Percentiles rank a stretch among this genome's conserved stretches.
Conservation (phyloP, 805 yeast genomes). For the Ogataea parapolymorpha region DNA sequence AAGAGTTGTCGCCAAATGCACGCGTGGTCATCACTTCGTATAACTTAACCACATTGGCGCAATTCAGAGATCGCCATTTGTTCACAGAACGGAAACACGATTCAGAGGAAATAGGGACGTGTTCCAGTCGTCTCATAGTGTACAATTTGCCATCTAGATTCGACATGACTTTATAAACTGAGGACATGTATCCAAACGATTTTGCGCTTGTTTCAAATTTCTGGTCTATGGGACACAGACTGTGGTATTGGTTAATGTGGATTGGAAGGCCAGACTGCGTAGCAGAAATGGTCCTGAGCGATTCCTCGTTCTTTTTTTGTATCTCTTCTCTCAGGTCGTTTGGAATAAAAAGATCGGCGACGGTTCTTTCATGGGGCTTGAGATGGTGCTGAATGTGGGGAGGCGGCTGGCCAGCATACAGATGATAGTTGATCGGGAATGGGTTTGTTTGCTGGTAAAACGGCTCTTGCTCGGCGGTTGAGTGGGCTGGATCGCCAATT, state of each 20-base stretch:
- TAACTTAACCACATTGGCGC: slow-evolving; percentile 61
- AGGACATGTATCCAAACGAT: slow-evolving; percentile 52
- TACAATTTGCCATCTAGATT: slow-evolving; percentile 76
- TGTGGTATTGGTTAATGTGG: slow-evolving; percentile 77
- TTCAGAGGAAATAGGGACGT: slow-evolving; percentile 52
- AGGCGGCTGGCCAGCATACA: slow-evolving; percentile 88
- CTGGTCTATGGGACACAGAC: slow-evolving; percentile 76
- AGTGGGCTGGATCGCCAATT: slow-evolving; percentile 6
- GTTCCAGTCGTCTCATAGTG: slow-evolving; percentile 70
- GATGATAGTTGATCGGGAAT: slow-evolving; percentile 72
- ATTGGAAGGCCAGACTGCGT: slow-evolving; percentile 60
- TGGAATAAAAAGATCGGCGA: slow-evolving; percentile 68
- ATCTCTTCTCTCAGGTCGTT: slow-evolving; percentile 67
- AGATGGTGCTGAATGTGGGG: slow-evolving; percentile 61
- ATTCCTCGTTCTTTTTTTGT: slow-evolving; percentile 73
- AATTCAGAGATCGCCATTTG: slow-evolving; percentile 58
- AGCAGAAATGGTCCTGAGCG: slow-evolving; percentile 56
- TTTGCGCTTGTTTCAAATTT: slow-evolving; percentile 36
- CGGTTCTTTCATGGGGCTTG: slow-evolving; percentile 67
- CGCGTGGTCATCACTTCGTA: slow-evolving; percentile 84
- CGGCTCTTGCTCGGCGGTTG: slow-evolving; percentile 21
- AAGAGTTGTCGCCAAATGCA: slow-evolving; percentile 76
- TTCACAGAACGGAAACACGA: slow-evolving; percentile 57
- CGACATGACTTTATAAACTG: slow-evolving; percentile 76
- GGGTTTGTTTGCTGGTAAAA: slow-evolving; percentile 34